Conservation (phyloP, 2,329 filamentous ascomycete genomes). For the Xylariales sp. region DNA sequence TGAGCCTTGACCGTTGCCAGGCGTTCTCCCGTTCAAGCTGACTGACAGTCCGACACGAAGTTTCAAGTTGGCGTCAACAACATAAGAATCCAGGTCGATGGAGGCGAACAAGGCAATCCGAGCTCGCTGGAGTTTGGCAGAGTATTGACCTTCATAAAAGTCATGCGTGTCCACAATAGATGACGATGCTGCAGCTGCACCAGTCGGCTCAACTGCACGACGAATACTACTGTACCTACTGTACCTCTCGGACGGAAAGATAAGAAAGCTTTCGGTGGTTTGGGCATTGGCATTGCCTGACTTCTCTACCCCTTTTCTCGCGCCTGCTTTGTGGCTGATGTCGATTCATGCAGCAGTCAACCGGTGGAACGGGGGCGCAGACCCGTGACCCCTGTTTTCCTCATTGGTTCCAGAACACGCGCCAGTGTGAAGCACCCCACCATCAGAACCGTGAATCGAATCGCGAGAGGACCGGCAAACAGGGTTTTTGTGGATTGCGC, state of each 20-base stretch:
- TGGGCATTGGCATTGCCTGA: neutral
- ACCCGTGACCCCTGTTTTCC: conserved; percentile 1
- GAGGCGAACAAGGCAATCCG: neutral
- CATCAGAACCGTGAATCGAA: no score
- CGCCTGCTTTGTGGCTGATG: conserved; percentile 15
- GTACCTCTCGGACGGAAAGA: no score
- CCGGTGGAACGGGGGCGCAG: conserved; percentile 11
- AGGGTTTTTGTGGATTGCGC: neutral
- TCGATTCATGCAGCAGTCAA: conserved; percentile 10
- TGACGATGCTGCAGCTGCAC: no score
- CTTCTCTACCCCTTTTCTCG: conserved; percentile 16
- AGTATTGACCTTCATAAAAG: no score
- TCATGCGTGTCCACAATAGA: no score
- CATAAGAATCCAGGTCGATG: conserved; percentile 1
- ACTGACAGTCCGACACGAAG: conserved; percentile 5
- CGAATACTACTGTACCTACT: no score
- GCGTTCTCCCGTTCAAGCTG: neutral
- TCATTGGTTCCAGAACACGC: conserved; percentile 18
- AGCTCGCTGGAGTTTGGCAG: no score
- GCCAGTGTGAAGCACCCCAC: conserved; percentile 6
- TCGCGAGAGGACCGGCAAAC: no score
- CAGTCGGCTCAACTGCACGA: no score
- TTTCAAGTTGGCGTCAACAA: conserved; percentile 1
- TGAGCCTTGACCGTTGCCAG: neutral
- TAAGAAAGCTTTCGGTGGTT: neutral